Percentiles rank a stretch among this genome's conserved stretches.
phyloP scores from a whole-genome alignment of 805 yeast genomes.

The Ogataea glucozyma region DNA sequence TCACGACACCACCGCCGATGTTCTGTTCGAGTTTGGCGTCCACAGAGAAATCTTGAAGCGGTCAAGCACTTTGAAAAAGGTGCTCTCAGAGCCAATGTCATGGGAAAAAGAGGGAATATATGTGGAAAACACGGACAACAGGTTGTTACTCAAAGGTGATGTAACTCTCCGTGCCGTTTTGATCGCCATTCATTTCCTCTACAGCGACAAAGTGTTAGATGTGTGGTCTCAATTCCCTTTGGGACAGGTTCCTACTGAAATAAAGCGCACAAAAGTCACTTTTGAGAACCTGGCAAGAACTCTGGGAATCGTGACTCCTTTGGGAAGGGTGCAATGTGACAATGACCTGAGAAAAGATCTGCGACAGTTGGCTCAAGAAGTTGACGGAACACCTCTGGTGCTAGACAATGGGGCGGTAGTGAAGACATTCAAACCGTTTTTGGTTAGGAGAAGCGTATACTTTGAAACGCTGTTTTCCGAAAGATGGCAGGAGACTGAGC shows the following conservation, averaged over 20 bases:
- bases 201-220: conserved; percentile 46
- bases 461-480: conserved; percentile 59
- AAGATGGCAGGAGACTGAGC: conserved; percentile 47
- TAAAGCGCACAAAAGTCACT: conserved; percentile 33
- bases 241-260: conserved; percentile 33
- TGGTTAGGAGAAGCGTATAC: conserved; percentile 59
- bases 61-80: conserved; percentile 8
- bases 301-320: conserved; percentile 29
- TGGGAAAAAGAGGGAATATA: conserved; percentile 20
- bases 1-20: conserved; percentile 9
- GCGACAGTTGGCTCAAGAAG: conserved; percentile 11
- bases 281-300: conserved; percentile 31
- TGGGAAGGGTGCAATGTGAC: conserved; percentile 30
- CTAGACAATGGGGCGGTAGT: conserved; percentile 52
- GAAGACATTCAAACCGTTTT: conserved; percentile 49
- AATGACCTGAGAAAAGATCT: conserved; percentile 23
- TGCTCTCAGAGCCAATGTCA: neutral
- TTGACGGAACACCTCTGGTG: conserved; percentile 37
- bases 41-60: conserved; percentile 21
- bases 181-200: conserved; percentile 49
- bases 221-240: conserved; percentile 46
- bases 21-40: conserved; percentile 14
- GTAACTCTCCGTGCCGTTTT: conserved; percentile 32
- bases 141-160: conserved; percentile 25
- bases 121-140: conserved; percentile 3